Evolutionary conservation across 257 asterid species (phyloP).

Genomic region (Solanum ossicruentum): DNA sequence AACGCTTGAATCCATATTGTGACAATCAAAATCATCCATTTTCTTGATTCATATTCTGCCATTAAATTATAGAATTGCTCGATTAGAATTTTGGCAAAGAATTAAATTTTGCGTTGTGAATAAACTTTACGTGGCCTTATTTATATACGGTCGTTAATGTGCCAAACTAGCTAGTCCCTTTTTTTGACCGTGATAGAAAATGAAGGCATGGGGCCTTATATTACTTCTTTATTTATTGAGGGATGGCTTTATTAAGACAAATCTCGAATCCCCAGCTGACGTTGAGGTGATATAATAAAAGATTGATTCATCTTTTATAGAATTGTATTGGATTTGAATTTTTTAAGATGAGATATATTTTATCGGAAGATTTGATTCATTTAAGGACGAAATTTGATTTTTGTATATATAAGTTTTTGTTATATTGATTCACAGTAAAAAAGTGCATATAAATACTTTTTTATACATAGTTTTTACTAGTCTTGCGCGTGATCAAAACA

Average conservation of each 20-base stretch:
- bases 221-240: background rate
- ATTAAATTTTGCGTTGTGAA: background rate
- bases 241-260: too few species aligned
- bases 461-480: too few species aligned
- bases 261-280: background rate
- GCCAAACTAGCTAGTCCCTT: background rate
- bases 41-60: constrained; percentile 46
- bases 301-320: background rate
- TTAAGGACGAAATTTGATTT: too few species aligned
- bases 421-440: too few species aligned
- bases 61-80: background rate
- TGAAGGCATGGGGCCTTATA: background rate
- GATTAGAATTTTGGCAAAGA: background rate
- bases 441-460: too few species aligned
- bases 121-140: constrained; percentile 24
- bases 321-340: fast-evolving
- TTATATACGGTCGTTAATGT: constrained; percentile 9
- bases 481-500: too few species aligned
- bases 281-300: background rate
- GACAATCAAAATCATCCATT: constrained; percentile 79
- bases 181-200: background rate
- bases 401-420: too few species aligned
- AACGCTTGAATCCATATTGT: constrained; percentile 88
- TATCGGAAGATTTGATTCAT: too few species aligned
- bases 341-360: too few species aligned